Evolutionary conservation across 768 basidiomycete species (phyloP).

Genomic region (Cyclocybe cylindracea): DNA sequence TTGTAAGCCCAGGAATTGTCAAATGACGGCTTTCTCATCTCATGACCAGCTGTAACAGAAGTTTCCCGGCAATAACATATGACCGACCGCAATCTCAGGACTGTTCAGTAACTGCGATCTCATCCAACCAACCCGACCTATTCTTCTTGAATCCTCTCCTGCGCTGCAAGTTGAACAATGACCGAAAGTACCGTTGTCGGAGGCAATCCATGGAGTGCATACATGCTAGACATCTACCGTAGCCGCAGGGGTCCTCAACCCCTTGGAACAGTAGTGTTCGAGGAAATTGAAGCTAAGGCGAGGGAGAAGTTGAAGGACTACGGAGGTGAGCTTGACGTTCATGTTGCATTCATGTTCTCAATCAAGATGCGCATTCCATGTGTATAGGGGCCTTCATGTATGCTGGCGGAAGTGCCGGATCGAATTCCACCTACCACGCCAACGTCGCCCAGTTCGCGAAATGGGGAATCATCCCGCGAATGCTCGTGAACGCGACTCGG

Average conservation of each 20-base stretch:
- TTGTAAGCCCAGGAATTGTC: no score
- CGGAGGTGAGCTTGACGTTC: constrained; percentile 39
- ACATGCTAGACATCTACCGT: constrained; percentile 40
- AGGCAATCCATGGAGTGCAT: constrained; percentile 38
- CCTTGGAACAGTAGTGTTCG: constrained; percentile 60
- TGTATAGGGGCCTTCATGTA: constrained; percentile 67
- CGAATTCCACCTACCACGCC: constrained; percentile 61
- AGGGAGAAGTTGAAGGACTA: constrained; percentile 61
- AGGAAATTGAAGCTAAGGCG: constrained; percentile 68
- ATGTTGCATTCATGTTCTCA: neutral
- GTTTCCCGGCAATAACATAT: no score
- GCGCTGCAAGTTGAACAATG: no score
- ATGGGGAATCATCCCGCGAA: constrained; percentile 79
- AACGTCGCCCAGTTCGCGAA: constrained; percentile 66
- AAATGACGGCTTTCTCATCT: no score
- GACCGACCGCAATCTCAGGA: no score
- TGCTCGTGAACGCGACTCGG: constrained; percentile 63
- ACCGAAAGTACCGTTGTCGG: neutral
- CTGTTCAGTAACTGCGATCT: no score
- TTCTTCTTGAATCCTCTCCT: no score
- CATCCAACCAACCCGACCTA: no score
- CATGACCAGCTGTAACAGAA: no score
- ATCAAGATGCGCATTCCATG: neutral
- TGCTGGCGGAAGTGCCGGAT: constrained; percentile 77
- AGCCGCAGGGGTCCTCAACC: constrained; percentile 41